phyloP scores from a whole-genome alignment of 768 basidiomycete species.

The Gyrodon lividus region DNA sequence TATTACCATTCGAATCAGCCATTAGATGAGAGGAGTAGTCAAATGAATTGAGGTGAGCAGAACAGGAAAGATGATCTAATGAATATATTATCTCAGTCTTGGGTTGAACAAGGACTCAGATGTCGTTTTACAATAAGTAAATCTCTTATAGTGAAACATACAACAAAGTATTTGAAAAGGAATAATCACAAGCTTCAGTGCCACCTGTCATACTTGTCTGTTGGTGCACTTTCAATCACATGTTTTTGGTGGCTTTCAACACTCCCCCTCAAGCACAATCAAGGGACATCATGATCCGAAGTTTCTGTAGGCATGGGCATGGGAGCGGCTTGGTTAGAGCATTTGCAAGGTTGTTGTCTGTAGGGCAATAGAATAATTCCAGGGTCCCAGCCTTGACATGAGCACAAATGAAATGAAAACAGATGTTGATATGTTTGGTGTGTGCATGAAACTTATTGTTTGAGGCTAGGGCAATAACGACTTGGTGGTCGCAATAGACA shows the following conservation, averaged over 20 bases:
- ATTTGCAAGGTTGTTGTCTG: slow-evolving; percentile 23
- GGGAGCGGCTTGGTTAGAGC: slow-evolving; percentile 14
- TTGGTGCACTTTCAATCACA: too few species aligned
- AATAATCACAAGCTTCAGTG: too few species aligned
- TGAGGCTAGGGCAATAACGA: slow-evolving; percentile 29
- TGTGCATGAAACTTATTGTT: slow-evolving; percentile 30
- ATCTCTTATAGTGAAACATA: too few species aligned
- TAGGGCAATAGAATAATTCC: slow-evolving; percentile 14
- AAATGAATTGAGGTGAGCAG: too few species aligned
- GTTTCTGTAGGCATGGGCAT: neutral
- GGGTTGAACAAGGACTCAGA: too few species aligned
- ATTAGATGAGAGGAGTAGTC: too few species aligned
- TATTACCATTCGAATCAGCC: too few species aligned
- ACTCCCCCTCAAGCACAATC: neutral
- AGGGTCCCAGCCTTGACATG: slow-evolving; percentile 18
- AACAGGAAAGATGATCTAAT: too few species aligned
- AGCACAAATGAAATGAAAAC: slow-evolving; percentile 35
- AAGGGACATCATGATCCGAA: neutral
- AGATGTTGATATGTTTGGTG: slow-evolving; percentile 40
- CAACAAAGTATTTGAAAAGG: too few species aligned
- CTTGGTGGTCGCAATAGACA: slow-evolving; percentile 25
- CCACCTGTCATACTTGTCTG: too few species aligned
- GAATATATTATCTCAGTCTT: too few species aligned
- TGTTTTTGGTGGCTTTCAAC: neutral
- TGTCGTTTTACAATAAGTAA: too few species aligned